Evolutionary conservation across 139 green algal genomes (phyloP), one percentile per base, ranked within the genome.

Genomic region (Auxenochlorella pyrenoidosa): DNA sequence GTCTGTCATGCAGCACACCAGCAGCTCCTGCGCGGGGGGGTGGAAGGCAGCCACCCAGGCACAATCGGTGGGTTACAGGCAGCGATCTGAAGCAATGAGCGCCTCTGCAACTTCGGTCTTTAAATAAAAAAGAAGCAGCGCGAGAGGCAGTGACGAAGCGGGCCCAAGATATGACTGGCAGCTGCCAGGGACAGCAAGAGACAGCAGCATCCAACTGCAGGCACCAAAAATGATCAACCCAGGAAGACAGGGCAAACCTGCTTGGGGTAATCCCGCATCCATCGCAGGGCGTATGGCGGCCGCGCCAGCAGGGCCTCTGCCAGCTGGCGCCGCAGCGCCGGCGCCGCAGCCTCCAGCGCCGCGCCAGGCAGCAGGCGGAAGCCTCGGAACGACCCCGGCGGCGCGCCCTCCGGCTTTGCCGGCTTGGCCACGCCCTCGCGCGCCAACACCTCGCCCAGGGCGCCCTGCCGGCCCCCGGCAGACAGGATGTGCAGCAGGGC

Each of bases 321-420:
- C 76, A 94, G 78, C 71, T 36, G 47, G 24, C 12, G 0, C 3
- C 75, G 40, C 75, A 94, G 76, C 19, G 12, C 1, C 47, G n/a
- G 41, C 63, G 85, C 24, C 0, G 36, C 63, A 10, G 58, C 83
- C 51, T 86, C 72, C 80, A 94, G 86, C 0, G 51, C 83, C 10
- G 75, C 54, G 5, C 92, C 91, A 36, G 88, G 70, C 73, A 94
- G 86, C 88, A 94, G 86, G 75, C 86, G 83, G 80, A 94, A 38
- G 34, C 89, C 82, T 0, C 28, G 68, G 21, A 68, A 87, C 8
- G 68, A 47, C 1, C 82, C 82, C 30, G 82, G 44, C 15, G 80
- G 59, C 24, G 12, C 21, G 47, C 44, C 36, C 30, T 47, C 71
- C 2, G 22, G 5, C n/a, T 65, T 28, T 47, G 87, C 43, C 24